Evolutionary conservation across 1,284 basidiomycete genomes (phyloP), one percentile per base, ranked within the genome.

Genomic region (Papiliotrema fonsecae): DNA sequence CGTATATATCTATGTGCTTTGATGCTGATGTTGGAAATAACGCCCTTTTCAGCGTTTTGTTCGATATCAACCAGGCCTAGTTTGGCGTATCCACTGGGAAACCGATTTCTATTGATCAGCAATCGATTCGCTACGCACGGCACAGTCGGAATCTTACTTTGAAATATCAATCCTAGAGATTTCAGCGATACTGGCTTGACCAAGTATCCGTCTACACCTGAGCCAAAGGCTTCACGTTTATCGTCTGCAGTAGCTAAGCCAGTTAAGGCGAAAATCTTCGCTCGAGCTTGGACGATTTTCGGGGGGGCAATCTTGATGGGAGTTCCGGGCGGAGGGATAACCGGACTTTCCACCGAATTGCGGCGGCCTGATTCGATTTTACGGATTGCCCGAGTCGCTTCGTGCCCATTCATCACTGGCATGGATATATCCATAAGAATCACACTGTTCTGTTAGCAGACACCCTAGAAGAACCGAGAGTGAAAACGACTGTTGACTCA

Each of bases 101-200:
- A 19, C 57, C 57, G 32, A 59, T 59, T 27, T 59, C 56, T 58
- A 31, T 25, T n/a, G 22, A 41, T 26, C 19, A 30, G 27, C 45
- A 38, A 37, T 40, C 21, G 21, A n/a, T 38, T 19, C 32, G 13
- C 37, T n/a, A n/a, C n/a, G n/a, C 27, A 24, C n/a, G n/a, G 26
- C 24, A 28, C 34, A 43, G n/a, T 21, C 14, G 18, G 6, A 21
- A 5, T 56, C 67, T 56, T 50, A 70, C 70, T 87, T 55, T 81
- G 81, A 72, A 93, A 90, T 78, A 90, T 86, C 49, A 84, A 79
- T 55, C 90, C 85, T 25, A 92, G 73, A n/a, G 85, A 89, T 64
- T 86, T 87, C 75, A 94, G 87, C 13, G 87, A 87, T 21, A 94
- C 89, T 14, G 90, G 90, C 70, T 94, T 94, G 51, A 93, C 87